phyloP scores from a whole-genome alignment of 768 basidiomycete species.

The Lanmaoa rubissima region DNA sequence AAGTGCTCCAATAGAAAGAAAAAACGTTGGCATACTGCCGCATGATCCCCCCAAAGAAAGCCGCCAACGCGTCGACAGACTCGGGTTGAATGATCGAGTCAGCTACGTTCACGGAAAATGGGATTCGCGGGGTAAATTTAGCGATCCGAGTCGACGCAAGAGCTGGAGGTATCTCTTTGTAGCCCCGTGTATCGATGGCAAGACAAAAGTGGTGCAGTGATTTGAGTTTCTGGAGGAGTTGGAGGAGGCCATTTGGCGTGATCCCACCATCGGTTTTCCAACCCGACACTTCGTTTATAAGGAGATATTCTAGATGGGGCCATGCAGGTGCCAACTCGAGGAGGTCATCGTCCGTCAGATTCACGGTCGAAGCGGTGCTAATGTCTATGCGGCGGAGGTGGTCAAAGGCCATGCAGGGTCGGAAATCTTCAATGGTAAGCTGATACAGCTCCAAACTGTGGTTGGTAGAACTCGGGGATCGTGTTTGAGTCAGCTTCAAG shows the following conservation, averaged over 20 bases:
- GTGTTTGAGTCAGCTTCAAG: constrained; percentile 12
- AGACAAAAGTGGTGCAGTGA: constrained; percentile 5
- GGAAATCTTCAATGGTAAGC: constrained; percentile 20
- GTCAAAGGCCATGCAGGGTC: constrained; percentile 13
- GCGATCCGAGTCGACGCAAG: neutral
- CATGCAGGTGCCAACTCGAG: constrained; percentile 17
- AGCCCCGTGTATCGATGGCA: constrained; percentile 16
- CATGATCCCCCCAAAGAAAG: constrained; percentile 19
- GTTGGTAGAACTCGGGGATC: neutral
- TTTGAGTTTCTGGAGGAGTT: constrained; percentile 8
- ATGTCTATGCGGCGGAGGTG: constrained; percentile 13
- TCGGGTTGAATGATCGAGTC: constrained; percentile 19
- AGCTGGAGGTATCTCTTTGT: neutral
- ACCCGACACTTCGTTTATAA: constrained; percentile 21
- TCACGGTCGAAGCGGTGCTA: constrained; percentile 10
- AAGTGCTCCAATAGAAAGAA: constrained; percentile 10
- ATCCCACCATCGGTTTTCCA: constrained; percentile 17
- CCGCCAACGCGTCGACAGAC: constrained; percentile 14
- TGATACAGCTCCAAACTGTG: neutral
- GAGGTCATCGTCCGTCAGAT: constrained; percentile 10
- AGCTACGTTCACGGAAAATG: constrained; percentile 14
- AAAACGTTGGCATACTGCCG: neutral
- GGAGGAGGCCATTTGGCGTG: constrained; percentile 18
- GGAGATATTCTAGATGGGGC: constrained; percentile 14
- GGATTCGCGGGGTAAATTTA: neutral